Conservation (phyloP, 768 basidiomycete species). For the Pholiota molesta region DNA sequence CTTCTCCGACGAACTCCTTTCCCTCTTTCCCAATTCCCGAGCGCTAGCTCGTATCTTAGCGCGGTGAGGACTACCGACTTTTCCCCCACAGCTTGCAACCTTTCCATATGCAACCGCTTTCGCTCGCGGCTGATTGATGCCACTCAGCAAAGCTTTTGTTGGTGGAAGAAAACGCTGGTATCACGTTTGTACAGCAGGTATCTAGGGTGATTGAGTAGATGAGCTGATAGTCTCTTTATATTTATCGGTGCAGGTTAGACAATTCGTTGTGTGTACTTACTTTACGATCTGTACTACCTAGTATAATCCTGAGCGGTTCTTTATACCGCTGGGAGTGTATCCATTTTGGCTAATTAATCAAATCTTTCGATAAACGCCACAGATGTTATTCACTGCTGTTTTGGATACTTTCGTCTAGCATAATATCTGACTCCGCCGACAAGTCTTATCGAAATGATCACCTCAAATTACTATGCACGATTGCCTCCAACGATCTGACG, state of each 20-base stretch:
- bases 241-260: not conserved
- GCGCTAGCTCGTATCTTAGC: not conserved
- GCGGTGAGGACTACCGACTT: not conserved
- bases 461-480: no score
- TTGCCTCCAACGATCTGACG: no score
- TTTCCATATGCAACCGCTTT: not conserved
- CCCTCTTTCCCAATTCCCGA: not conserved
- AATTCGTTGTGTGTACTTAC: not conserved
- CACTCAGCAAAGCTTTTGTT: not conserved
- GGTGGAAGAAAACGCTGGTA: not conserved
- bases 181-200: not conserved
- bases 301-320: not conserved
- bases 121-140: not conserved
- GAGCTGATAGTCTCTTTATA: not conserved
- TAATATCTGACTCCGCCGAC: no score
- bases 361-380: no score
- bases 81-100: not conserved
- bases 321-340: not conserved
- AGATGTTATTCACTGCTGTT: no score
- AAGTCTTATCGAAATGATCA: no score
- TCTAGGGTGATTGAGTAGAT: not conserved
- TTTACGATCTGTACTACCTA: not conserved
- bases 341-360: no score
- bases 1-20: not conserved
- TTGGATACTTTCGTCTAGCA: no score